Percentiles rank a stretch among this genome's conserved stretches.
These are phyloP conservation scores for Beauveria rudraprayagi DNA, from an alignment of 2,329 filamentous ascomycete genomes.

Conservation along the genomic window DNA sequence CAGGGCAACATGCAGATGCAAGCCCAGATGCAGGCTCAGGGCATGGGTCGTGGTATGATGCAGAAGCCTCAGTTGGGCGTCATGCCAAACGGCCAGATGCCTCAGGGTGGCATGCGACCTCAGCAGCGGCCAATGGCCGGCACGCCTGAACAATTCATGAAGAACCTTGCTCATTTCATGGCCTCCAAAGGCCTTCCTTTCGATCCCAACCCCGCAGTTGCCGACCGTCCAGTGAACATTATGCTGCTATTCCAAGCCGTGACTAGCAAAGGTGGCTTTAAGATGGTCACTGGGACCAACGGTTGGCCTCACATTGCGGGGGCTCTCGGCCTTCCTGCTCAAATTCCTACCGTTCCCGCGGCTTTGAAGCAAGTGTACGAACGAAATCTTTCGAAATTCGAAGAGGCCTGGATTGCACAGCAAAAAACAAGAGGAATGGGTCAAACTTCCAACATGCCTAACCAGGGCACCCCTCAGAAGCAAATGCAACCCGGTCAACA, in stretches of 20 bases:
- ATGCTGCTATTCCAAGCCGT: conserved; percentile 72
- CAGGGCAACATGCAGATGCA: conserved; percentile 46
- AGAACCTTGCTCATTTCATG: conserved; percentile 73
- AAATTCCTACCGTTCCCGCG: conserved; percentile 57
- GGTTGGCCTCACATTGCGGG: conserved; percentile 68
- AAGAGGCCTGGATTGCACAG: conserved; percentile 55
- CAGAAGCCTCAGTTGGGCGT: conserved; percentile 39
- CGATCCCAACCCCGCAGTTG: conserved; percentile 65
- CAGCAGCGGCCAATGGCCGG: conserved; percentile 36
- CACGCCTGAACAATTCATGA: conserved; percentile 63
- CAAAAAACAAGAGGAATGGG: conserved; percentile 46
- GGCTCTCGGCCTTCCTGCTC: conserved; percentile 53
- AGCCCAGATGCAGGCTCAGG: conserved; percentile 43
- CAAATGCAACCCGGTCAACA: conserved; percentile 33
- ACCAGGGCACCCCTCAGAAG: conserved; percentile 22
- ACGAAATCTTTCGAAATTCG: conserved; percentile 67
- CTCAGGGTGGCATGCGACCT: conserved; percentile 41
- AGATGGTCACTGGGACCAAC: conserved; percentile 59
- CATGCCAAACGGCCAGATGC: conserved; percentile 24
- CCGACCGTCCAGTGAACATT: conserved; percentile 65
- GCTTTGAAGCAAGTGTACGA: conserved; percentile 70
- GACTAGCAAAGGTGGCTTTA: conserved; percentile 67
- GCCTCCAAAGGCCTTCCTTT: conserved; percentile 62
- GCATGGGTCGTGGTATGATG: conserved; percentile 43
- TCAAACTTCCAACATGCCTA: conserved; percentile 34